Evolutionary conservation across 1,284 basidiomycete genomes (phyloP).

Genomic region (Singerocomus inundabilis): DNA sequence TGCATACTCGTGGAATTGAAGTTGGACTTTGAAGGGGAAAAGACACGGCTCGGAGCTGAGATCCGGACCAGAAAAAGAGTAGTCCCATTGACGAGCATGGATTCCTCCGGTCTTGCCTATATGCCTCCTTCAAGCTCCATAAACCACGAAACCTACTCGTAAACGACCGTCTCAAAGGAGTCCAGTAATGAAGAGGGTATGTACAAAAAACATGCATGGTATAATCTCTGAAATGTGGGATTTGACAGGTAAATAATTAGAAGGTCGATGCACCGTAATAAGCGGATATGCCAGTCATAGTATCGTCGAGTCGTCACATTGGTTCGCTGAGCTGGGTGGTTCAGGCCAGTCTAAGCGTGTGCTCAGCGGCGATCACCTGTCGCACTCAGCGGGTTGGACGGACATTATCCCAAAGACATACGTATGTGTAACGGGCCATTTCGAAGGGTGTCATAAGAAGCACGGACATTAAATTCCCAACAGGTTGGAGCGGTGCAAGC

Average conservation of each 20-base stretch:
- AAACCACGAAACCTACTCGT: too few relatives aligned
- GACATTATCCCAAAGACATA: slow-evolving; percentile 15
- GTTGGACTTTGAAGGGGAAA: too few relatives aligned
- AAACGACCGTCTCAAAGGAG: too few relatives aligned
- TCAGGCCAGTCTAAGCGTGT: neutral
- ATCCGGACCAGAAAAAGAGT: too few relatives aligned
- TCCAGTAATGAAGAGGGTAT: slow-evolving; percentile 7
- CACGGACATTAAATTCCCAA: slow-evolving; percentile 6
- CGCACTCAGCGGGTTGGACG: neutral
- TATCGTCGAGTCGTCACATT: neutral
- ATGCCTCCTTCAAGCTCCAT: too few relatives aligned
- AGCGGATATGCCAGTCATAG: neutral
- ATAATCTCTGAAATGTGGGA: slow-evolving; percentile 6
- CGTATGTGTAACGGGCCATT: neutral
- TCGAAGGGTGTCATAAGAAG: slow-evolving; percentile 1
- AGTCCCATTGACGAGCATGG: too few relatives aligned
- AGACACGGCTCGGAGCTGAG: too few relatives aligned
- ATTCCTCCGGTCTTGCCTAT: too few relatives aligned
- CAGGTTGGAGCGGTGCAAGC: neutral
- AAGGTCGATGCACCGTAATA: neutral
- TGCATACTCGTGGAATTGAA: too few relatives aligned
- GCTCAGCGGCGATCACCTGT: neutral
- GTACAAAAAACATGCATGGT: slow-evolving; percentile 17
- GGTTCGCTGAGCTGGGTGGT: neutral
- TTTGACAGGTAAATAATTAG: neutral